Percentiles rank a stretch among this genome's conserved stretches.
Conservation (phyloP, 805 yeast species). For the Sugiyamaella chiloensis region DNA sequence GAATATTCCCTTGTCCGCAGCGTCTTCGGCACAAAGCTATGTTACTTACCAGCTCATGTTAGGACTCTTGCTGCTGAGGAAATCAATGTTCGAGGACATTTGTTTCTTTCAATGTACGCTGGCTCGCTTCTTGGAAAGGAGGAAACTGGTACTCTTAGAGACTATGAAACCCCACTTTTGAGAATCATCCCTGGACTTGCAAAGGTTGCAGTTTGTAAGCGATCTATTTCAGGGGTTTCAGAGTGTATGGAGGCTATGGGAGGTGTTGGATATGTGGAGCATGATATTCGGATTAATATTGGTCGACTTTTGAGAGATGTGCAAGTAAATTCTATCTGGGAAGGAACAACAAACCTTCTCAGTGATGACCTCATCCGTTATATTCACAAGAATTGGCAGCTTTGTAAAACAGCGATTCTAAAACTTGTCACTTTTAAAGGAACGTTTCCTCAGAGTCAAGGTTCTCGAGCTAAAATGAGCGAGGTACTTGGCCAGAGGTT, state of each 20-base stretch:
- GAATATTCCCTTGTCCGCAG: constrained; percentile 28
- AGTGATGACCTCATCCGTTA: constrained; percentile 27
- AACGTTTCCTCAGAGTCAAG: neutral
- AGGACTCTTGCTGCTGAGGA: constrained; percentile 28
- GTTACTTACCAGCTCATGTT: constrained; percentile 27
- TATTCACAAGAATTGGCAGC: constrained; percentile 14
- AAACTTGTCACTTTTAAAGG: constrained; percentile 1
- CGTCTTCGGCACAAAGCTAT: constrained; percentile 28
- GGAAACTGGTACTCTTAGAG: constrained; percentile 19
- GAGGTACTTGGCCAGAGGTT: neutral
- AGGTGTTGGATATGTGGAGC: constrained; percentile 33
- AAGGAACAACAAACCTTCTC: constrained; percentile 34
- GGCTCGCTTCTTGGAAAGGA: constrained; percentile 26
- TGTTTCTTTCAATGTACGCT: constrained; percentile 26
- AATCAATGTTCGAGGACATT: constrained; percentile 23
- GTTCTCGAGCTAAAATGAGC: neutral
- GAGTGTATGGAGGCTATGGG: constrained; percentile 36
- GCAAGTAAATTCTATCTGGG: constrained; percentile 35
- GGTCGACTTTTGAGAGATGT: constrained; percentile 30
- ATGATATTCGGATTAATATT: constrained; percentile 31
- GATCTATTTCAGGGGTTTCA: constrained; percentile 27
- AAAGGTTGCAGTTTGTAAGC: constrained; percentile 29
- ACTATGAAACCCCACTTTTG: constrained; percentile 22
- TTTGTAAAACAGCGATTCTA: constrained; percentile 1
- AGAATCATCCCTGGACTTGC: constrained; percentile 30